These are phyloP conservation scores for Mycena epipterygia DNA, from an alignment of 768 basidiomycete species.

Conservation along the genomic window DNA sequence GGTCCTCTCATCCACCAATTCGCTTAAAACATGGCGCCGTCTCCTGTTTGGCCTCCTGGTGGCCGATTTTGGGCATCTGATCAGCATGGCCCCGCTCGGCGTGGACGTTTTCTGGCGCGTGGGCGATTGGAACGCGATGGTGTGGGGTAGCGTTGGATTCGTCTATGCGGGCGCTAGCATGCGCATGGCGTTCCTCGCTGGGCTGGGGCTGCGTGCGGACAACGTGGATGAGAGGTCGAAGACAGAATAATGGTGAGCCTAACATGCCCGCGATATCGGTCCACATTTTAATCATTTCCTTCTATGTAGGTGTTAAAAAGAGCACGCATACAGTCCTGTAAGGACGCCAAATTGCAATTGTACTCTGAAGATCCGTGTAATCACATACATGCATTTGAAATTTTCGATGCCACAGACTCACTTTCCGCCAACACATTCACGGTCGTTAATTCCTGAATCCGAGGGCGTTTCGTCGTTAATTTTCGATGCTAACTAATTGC, in stretches of 20 bases:
- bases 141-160: constrained; percentile 68
- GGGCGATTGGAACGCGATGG: constrained; percentile 67
- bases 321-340: too few relatives aligned
- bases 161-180: constrained; percentile 62
- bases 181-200: constrained; percentile 56
- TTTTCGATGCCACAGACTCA: too few relatives aligned
- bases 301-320: too few relatives aligned
- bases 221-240: constrained; percentile 6
- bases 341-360: too few relatives aligned
- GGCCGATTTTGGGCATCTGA: constrained; percentile 64
- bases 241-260: constrained; percentile 21
- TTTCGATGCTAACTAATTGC: too few relatives aligned
- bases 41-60: constrained; percentile 60
- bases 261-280: too few relatives aligned
- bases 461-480: too few relatives aligned
- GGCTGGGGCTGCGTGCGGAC: constrained; percentile 44
- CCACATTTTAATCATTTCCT: too few relatives aligned
- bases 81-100: constrained; percentile 60
- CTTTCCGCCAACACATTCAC: too few relatives aligned
- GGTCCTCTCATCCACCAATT: constrained; percentile 59
- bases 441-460: too few relatives aligned
- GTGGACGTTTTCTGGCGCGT: constrained; percentile 56
- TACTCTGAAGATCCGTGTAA: too few relatives aligned
- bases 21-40: constrained; percentile 56
- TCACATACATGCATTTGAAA: too few relatives aligned